Evolutionary conservation across 352 stramenopile species (phyloP), one percentile per base, ranked within the genome.

Genomic region (Globisporangium uncinulatum): DNA sequence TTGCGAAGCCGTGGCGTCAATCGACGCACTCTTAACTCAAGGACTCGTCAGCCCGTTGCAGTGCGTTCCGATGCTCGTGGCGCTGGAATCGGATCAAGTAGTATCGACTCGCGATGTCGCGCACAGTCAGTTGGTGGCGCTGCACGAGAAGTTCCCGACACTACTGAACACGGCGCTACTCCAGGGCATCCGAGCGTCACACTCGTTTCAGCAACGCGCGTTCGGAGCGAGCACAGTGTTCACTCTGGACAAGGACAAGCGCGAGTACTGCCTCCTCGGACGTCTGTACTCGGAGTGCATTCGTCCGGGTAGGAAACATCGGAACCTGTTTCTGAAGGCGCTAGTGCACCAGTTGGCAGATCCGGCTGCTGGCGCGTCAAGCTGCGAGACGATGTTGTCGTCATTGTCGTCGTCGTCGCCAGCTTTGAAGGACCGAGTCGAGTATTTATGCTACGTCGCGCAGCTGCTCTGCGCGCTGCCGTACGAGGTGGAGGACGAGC

Each of bases 401-500:
- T 32, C 37, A 9, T 29, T 50, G 3, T 39, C 34, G 4, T 24
- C 11, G 15, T 31, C 8, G 34, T 21, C 15, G 34, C 34, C 10
- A 6, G 6, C 34, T 13, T 24, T 54, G 6, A 57, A 67, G 20
- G 41, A 61, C 15, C 74, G 51, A 8, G 58, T 93, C 39, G 76
- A 88, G 41, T 94, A 91, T 73, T 69, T 93, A 56, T 79, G 63
- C 59, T 95, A 92, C 63, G 21, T 94, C 31, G 68, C 81, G 8
- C 67, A 89, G 48, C 60, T 95, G 9, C 55, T 95, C 19, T 69
- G 77, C 9, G 69, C 76, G 10, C 65, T 95, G 41, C 84, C 86
- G 31, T 95, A 87, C 52, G 79, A 90, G 21, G 61, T 89, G 36
- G 82, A 94, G 32, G 80, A 95, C 39, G 84, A 95, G 42, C 86